A percentile compares a stretch with the other conserved stretches of the same genome.
These are phyloP conservation scores for Stylosanthes scabra DNA, from an alignment of 331 rosid species.

Conservation along the genomic window DNA sequence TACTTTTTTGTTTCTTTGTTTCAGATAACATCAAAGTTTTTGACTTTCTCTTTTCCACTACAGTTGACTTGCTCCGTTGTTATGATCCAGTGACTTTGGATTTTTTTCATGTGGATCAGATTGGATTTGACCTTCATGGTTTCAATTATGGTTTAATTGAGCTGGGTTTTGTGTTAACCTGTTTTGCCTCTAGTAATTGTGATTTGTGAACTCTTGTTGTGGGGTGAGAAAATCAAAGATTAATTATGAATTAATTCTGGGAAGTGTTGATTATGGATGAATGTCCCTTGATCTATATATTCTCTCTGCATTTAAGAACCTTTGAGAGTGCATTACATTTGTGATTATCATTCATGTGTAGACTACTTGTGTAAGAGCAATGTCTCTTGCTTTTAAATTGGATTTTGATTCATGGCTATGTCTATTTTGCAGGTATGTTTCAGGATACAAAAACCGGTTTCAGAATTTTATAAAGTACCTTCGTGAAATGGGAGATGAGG, in stretches of 20 bases:
- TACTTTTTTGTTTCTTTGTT: neutral
- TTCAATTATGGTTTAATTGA: constrained; percentile 16
- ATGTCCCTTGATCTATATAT: constrained; percentile 6
- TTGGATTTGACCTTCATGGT: constrained; percentile 13
- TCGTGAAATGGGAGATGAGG: constrained; percentile 99
- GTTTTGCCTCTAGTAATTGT: constrained; percentile 16
- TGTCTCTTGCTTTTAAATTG: constrained; percentile 2
- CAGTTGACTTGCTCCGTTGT: constrained; percentile 20
- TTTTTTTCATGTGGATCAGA: constrained; percentile 3
- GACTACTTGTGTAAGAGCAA: neutral
- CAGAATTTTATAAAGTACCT: constrained; percentile 92
- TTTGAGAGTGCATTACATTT: constrained; percentile 16
- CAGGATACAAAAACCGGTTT: constrained; percentile 96
- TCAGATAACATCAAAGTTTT: constrained; percentile 1
- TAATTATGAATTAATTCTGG: constrained; percentile 13
- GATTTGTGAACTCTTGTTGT: neutral
- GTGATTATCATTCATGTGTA: neutral
- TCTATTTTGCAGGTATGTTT: constrained; percentile 76
- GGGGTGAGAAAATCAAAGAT: constrained; percentile 15
- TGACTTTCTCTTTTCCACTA: neutral
- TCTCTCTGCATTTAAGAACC: neutral
- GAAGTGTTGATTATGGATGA: constrained; percentile 12
- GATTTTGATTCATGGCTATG: constrained; percentile 12
- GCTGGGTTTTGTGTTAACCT: constrained; percentile 27
- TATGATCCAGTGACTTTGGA: constrained; percentile 18